phyloP scores from a whole-genome alignment of 2,329 filamentous ascomycete genomes.

The Penicillium palitans region DNA sequence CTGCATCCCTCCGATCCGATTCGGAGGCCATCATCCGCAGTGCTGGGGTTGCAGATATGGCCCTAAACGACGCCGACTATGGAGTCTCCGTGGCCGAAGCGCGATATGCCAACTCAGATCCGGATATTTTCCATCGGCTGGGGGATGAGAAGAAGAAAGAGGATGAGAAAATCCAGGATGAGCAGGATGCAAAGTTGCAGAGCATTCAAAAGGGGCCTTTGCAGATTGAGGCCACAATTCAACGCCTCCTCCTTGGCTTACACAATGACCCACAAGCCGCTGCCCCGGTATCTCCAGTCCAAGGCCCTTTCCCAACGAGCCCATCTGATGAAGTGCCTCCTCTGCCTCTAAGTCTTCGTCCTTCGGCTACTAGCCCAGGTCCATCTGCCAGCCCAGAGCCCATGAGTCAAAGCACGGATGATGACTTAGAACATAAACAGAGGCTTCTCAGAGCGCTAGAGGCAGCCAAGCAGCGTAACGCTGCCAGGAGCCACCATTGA shows the following conservation, averaged over 20 bases:
- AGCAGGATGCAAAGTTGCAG: constrained; percentile 44
- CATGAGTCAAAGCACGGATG: constrained; percentile 16
- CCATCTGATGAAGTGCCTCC: constrained; percentile 20
- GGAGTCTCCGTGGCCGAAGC: constrained; percentile 57
- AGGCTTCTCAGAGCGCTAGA: constrained; percentile 54
- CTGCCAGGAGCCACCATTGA: constrained; percentile 30
- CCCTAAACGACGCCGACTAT: constrained; percentile 54
- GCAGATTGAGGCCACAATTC: constrained; percentile 40
- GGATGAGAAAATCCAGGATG: constrained; percentile 47
- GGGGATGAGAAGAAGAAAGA: constrained; percentile 51
- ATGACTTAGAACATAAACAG: constrained; percentile 47
- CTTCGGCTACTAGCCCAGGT: constrained; percentile 24
- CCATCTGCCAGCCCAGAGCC: constrained; percentile 7
- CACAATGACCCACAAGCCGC: constrained; percentile 31
- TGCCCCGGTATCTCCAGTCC: constrained; percentile 12
- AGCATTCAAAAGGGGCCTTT: constrained; percentile 43
- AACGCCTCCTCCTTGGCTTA: constrained; percentile 40
- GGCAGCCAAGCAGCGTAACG: constrained; percentile 57
- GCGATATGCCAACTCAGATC: constrained; percentile 45
- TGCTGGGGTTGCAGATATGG: constrained; percentile 52
- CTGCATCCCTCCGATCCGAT: constrained; percentile 44
- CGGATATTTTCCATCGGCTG: constrained; percentile 45
- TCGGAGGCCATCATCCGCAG: constrained; percentile 49
- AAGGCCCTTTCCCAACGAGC: constrained; percentile 11
- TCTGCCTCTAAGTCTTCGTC: constrained; percentile 29